phyloP scores from a whole-genome alignment of 1,139 yeast species.

The Geotrichum aggregatum region DNA sequence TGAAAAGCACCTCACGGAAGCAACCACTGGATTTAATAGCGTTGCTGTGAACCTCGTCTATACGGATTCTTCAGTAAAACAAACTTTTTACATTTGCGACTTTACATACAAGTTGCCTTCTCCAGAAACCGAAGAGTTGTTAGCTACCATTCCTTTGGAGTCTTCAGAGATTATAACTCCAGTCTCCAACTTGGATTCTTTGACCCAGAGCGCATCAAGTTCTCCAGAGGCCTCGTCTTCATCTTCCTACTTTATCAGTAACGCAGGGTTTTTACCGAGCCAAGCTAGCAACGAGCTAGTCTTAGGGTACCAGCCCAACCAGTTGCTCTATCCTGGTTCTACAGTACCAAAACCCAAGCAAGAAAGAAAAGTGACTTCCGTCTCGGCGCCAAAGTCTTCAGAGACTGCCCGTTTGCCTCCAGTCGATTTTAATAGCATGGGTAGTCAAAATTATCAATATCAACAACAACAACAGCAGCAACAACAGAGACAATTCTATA shows the following conservation, averaged over 20 bases:
- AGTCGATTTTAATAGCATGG: conserved; percentile 1
- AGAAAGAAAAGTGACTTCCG: not conserved
- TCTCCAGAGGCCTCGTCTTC: conserved; percentile 1
- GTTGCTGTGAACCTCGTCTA: not conserved
- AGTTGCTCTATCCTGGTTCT: not conserved
- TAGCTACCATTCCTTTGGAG: not conserved
- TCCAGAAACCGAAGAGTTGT: not conserved
- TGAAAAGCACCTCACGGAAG: conserved; percentile 21
- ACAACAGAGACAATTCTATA: not conserved
- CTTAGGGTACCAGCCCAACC: not conserved
- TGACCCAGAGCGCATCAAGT: not conserved
- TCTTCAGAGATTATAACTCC: not conserved
- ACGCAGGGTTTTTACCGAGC: not conserved
- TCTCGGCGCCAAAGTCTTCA: too few species aligned
- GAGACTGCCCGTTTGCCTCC: not conserved
- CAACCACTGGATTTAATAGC: not conserved
- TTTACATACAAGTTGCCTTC: conserved; percentile 10
- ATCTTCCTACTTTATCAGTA: not conserved
- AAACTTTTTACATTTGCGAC: conserved; percentile 6
- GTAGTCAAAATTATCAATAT: conserved; percentile 1
- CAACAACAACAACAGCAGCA: conserved; percentile 2
- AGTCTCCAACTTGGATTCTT: not conserved
- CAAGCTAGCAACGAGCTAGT: not conserved
- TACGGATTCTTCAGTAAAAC: not conserved
- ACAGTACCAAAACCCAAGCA: not conserved